Evolutionary conservation across 495 filamentous ascomycete species (phyloP).

Genomic region (Trichoderma gamsii): DNA sequence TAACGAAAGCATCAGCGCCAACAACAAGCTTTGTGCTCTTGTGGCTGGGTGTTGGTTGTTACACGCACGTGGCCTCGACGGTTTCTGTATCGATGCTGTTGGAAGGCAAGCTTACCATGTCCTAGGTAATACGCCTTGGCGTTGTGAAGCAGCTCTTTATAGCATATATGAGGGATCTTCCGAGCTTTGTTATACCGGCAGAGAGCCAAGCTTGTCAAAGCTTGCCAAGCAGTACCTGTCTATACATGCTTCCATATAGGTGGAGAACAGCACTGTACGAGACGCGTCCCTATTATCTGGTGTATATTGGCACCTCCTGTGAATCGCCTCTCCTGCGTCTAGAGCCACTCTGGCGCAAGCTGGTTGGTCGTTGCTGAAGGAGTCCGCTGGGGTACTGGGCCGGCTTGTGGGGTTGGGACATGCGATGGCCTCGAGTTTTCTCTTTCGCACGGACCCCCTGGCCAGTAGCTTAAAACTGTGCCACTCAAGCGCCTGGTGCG

Average conservation of each 20-base stretch:
- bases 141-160: too few species aligned
- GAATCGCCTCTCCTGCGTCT: not conserved
- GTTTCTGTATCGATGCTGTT: not conserved
- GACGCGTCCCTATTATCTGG: too few species aligned
- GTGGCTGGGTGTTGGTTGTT: not conserved
- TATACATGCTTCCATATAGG: too few species aligned
- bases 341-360: not conserved
- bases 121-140: too few species aligned
- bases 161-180: too few species aligned
- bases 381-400: constrained; percentile 1
- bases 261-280: too few species aligned
- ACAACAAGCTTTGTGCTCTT: not conserved
- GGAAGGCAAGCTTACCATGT: not conserved
- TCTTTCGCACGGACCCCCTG: not conserved
- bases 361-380: not conserved
- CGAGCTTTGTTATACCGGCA: too few species aligned
- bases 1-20: not conserved
- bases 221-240: too few species aligned
- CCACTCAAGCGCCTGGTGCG: not conserved
- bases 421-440: not conserved
- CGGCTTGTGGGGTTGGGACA: not conserved
- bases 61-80: not conserved
- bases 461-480: not conserved
- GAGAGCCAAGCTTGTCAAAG: too few species aligned
- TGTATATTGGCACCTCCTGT: too few species aligned